A percentile compares a stretch with the other conserved stretches of the same genome.
Conservation (phyloP, 371 early-diverging fungal species). For the Rhizopus sp. region DNA sequence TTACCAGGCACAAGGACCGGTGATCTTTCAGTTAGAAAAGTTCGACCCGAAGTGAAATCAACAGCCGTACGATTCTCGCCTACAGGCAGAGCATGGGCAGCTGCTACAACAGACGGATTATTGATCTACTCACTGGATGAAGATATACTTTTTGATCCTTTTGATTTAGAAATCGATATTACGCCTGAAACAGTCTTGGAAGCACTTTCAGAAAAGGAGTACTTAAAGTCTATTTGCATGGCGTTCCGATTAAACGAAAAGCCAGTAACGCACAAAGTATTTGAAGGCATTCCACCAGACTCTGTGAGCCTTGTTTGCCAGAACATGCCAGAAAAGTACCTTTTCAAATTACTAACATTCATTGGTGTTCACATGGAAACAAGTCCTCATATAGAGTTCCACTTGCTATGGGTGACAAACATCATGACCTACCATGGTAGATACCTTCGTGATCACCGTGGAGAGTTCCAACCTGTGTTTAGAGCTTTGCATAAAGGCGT, state of each 20-base stretch:
- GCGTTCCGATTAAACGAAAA: conserved; percentile 90
- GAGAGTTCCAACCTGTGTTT: conserved; percentile 74
- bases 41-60: conserved; percentile 80
- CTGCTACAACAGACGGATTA: conserved; percentile 96
- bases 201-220: conserved; percentile 72
- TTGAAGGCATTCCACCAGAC: conserved; percentile 79
- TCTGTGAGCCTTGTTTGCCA: conserved; percentile 75
- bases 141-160: conserved; percentile 92
- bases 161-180: conserved; percentile 94
- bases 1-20: conserved; percentile 89
- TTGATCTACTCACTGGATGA: conserved; percentile 94
- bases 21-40: conserved; percentile 79
- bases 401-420: conserved; percentile 78
- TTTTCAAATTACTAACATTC: conserved; percentile 81
- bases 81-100: conserved; percentile 93
- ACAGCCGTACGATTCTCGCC: conserved; percentile 90
- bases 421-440: conserved; percentile 80
- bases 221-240: conserved; percentile 87
- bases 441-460: conserved; percentile 78
- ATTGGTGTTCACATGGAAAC: conserved; percentile 75
- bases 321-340: conserved; percentile 82
- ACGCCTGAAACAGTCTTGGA: conserved; percentile 85
- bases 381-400: conserved; percentile 85
- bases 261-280: conserved; percentile 71
- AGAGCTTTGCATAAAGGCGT: conserved; percentile 81